These are phyloP conservation scores for Cladosporium sp. DNA, from an alignment of 2,329 filamentous ascomycete genomes.

Conservation along the genomic window DNA sequence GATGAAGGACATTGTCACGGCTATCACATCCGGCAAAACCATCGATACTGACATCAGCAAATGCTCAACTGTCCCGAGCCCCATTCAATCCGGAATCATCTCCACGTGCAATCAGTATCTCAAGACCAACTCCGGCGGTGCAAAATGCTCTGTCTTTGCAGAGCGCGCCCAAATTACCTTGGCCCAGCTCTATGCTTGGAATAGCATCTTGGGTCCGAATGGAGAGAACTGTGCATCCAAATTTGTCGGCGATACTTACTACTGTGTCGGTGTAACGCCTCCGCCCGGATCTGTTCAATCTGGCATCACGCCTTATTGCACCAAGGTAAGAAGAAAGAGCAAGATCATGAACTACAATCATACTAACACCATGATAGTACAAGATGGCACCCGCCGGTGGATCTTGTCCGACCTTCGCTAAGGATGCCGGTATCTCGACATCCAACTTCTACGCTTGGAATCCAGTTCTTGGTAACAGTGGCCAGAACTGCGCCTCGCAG, in stretches of 20 bases:
- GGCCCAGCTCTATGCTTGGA: slow-evolving; percentile 17
- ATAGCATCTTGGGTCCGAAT: slow-evolving; percentile 16
- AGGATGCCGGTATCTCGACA: slow-evolving; percentile 3
- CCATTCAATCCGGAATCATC: slow-evolving; percentile 15
- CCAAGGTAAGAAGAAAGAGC: slow-evolving; percentile 14
- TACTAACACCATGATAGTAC: background rate
- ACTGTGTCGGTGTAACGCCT: slow-evolving; percentile 15
- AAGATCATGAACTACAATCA: background rate
- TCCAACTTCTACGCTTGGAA: slow-evolving; percentile 16
- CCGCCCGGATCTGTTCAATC: slow-evolving; percentile 23
- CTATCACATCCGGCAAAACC: slow-evolving; percentile 16
- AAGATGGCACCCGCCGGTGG: slow-evolving; percentile 2
- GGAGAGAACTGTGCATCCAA: slow-evolving; percentile 16
- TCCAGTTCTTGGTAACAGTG: slow-evolving; percentile 14
- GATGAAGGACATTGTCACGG: slow-evolving; percentile 43
- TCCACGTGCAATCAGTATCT: slow-evolving; percentile 17
- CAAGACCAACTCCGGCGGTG: slow-evolving; percentile 13
- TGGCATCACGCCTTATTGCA: slow-evolving; percentile 24
- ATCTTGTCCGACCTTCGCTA: slow-evolving; percentile 8
- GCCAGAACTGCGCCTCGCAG: slow-evolving; percentile 14
- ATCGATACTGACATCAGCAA: slow-evolving; percentile 17
- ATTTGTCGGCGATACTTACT: slow-evolving; percentile 16
- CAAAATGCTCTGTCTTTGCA: slow-evolving; percentile 15
- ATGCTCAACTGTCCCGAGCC: slow-evolving; percentile 5
- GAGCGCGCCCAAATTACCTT: slow-evolving; percentile 9